Base-by-base conservation (phyloP, 2,329 filamentous ascomycete species). In the Chalara sp. region DNA sequence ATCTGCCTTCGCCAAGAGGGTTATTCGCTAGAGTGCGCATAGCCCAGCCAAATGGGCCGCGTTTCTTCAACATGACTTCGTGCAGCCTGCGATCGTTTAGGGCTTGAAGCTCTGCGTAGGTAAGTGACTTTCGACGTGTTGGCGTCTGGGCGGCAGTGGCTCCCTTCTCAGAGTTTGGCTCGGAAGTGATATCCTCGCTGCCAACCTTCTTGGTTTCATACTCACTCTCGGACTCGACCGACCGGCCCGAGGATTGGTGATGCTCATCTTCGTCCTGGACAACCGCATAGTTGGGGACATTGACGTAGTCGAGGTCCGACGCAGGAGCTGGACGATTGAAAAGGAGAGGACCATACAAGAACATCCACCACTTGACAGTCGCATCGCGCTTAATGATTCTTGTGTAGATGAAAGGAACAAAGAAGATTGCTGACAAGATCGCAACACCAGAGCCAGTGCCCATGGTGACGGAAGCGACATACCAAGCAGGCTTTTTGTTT, bases 11-110 rank as follows among this genome's bases (percentile, higher is more conserved):
- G 13, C 84, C 84, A 70, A 89, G 79, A 45, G 81, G 85, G 73
- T 90, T 87, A 61, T 86, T 75, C 64, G 81, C 85, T 21, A 91
- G 81, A 47, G 75, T 80, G 59, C 87, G 85, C 84, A 92, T 87
- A 37, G 85, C 88, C 87, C 87, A 91, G 61, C 83, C 87, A n/a
- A 92, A 75, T 47, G 84, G 86, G 30, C 87, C 85, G 1, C 71
- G 70, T 52, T 74, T 76, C 67, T 78, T 72, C 51, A 79, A 70
- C 49, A 92, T 81, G 60, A 80, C 80, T 28, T 79, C 79, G 64
- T 86, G 79, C 60, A 84, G 76, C 44, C 70, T 74, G 21, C 73
- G 74, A 52, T 83, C 72, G 6, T 76, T 80, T 51, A 81, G 68
- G 5, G 70, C 74, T 49, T 83, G 64, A 49, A 87, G 73, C 56